Evolutionary conservation across 495 filamentous ascomycete genomes (phyloP).

Genomic region (Aspergillus panamensis): DNA sequence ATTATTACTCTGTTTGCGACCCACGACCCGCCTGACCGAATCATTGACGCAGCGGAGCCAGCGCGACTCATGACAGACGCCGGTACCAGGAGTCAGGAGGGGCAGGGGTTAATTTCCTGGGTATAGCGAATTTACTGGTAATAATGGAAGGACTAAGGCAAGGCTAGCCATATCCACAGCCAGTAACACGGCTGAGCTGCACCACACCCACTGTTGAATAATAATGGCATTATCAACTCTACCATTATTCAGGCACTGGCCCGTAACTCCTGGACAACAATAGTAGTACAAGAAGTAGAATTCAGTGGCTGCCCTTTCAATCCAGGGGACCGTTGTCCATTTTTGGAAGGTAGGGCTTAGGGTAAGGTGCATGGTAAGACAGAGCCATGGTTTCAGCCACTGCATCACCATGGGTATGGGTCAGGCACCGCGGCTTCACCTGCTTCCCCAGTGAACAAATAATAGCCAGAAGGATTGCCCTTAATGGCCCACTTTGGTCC

Average conservation of each 20-base stretch:
- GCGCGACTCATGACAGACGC: not conserved
- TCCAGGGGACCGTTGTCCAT: not conserved
- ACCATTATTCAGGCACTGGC: no score
- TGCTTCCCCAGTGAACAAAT: not conserved
- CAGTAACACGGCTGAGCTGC: no score
- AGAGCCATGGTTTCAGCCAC: conserved; percentile 25
- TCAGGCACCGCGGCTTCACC: conserved; percentile 23
- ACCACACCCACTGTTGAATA: no score
- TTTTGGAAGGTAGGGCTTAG: conserved; percentile 25
- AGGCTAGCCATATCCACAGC: no score
- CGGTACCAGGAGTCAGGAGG: conserved; percentile 1
- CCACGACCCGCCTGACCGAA: conserved; percentile 26
- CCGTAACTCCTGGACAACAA: no score
- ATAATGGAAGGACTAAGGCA: no score
- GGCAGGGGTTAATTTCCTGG: not conserved
- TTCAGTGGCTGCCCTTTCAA: not conserved
- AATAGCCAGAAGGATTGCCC: not conserved
- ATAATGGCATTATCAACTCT: not conserved
- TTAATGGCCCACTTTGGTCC: conserved; percentile 6
- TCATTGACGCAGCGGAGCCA: conserved; percentile 9
- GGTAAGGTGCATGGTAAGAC: conserved; percentile 12
- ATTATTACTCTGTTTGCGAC: conserved; percentile 5
- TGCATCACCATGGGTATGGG: conserved; percentile 21
- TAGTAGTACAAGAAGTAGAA: not conserved
- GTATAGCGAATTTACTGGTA: no score